Evolutionary conservation across 495 filamentous ascomycete species (phyloP).

Genomic region (Penicillium arizonense): DNA sequence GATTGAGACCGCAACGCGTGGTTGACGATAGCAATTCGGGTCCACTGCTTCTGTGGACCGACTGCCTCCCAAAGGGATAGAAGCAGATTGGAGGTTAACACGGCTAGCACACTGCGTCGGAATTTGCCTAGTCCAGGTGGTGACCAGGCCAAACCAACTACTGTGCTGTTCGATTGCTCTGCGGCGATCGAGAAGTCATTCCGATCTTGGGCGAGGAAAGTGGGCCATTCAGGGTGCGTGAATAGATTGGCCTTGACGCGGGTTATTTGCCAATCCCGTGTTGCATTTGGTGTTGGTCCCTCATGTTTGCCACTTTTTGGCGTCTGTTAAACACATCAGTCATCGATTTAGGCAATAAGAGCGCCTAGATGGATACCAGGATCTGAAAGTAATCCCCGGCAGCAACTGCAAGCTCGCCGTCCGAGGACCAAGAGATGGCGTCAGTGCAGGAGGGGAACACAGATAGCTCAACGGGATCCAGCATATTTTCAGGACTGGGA

Average conservation of each 20-base stretch:
- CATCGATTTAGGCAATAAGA: not conserved
- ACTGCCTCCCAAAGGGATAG: conserved; percentile 46
- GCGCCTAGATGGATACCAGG: conserved; percentile 33
- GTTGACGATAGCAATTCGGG: conserved; percentile 44
- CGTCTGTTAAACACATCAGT: conserved; percentile 20
- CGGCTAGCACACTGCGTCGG: conserved; percentile 55
- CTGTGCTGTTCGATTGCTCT: conserved; percentile 57
- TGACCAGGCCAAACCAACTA: conserved; percentile 58
- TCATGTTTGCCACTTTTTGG: conserved; percentile 15
- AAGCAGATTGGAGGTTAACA: conserved; percentile 58
- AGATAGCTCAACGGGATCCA: conserved; percentile 31
- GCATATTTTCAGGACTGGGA: conserved; percentile 20
- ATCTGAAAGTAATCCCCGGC: conserved; percentile 58
- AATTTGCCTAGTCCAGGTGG: conserved; percentile 58
- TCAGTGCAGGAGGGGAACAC: conserved; percentile 44
- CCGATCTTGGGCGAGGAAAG: conserved; percentile 42
- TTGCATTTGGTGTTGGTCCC: conserved; percentile 5
- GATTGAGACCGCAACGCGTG: conserved; percentile 28
- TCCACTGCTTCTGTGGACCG: conserved; percentile 40
- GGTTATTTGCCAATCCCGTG: conserved; percentile 34
- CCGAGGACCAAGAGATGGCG: conserved; percentile 60
- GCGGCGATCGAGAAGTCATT: conserved; percentile 59
- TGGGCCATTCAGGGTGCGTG: conserved; percentile 51
- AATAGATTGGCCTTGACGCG: conserved; percentile 53
- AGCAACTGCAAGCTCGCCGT: conserved; percentile 60